Evolutionary conservation across 1,284 basidiomycete species (phyloP).

Genomic region (Anthracocystis panici-leucophaei): DNA sequence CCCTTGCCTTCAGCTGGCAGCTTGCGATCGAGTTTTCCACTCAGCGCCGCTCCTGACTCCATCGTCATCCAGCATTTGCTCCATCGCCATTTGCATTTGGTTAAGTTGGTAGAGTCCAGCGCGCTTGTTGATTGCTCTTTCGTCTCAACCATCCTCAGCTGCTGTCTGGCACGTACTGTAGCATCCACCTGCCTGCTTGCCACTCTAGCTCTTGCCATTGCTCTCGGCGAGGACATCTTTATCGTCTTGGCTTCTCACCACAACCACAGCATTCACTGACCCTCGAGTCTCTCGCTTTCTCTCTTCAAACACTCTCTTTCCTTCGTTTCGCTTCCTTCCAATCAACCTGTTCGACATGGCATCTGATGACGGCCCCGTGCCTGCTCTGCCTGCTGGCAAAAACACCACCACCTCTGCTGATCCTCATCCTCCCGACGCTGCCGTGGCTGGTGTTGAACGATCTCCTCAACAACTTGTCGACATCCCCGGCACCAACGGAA

Average conservation of each 20-base stretch:
- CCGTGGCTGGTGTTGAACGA: constrained; percentile 23
- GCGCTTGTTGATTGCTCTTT: too few relatives aligned
- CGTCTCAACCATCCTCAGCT: too few relatives aligned
- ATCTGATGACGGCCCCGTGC: background rate
- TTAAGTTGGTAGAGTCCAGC: background rate
- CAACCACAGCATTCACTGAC: constrained; percentile 10
- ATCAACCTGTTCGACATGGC: constrained; percentile 1
- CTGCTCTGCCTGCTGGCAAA: background rate
- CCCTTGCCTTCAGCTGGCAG: background rate
- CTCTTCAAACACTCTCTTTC: background rate
- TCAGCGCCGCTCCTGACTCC: background rate
- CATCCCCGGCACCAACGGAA: constrained; percentile 4
- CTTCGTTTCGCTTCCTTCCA: background rate
- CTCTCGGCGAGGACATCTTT: constrained; percentile 1
- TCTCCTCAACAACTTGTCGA: constrained; percentile 21
- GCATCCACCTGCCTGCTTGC: background rate
- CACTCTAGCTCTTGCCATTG: background rate
- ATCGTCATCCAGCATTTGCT: constrained; percentile 1
- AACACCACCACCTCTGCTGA: background rate
- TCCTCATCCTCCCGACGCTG: constrained; percentile 1
- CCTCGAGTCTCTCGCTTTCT: constrained; percentile 3
- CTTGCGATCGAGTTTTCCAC: background rate
- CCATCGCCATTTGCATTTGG: background rate
- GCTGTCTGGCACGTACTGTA: background rate
- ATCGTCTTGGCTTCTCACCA: background rate